These are phyloP conservation scores for Gautieria morchelliformis DNA, from an alignment of 768 basidiomycete species.

Conservation along the genomic window DNA sequence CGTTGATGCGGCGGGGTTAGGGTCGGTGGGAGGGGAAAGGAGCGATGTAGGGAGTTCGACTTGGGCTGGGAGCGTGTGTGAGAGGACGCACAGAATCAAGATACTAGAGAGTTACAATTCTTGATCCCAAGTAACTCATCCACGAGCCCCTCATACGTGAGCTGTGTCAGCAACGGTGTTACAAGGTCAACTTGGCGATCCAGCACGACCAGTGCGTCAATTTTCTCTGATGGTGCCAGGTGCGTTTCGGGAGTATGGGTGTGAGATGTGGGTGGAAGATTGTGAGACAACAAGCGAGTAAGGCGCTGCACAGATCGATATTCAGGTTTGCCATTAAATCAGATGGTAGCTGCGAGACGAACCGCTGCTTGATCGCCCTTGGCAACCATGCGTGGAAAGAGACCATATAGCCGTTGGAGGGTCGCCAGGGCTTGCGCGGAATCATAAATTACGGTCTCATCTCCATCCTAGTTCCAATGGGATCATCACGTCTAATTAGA, in stretches of 20 bases:
- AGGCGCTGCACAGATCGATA: conserved; percentile 48
- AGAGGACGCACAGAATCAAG: not conserved
- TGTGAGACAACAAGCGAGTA: conserved; percentile 57
- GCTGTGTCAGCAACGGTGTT: conserved; percentile 87
- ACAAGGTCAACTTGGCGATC: conserved; percentile 93
- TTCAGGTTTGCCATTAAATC: not conserved
- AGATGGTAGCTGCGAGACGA: not conserved
- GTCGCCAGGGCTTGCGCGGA: conserved; percentile 79
- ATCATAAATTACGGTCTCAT: conserved; percentile 83
- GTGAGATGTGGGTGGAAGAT: conserved; percentile 32
- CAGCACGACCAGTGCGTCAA: conserved; percentile 82
- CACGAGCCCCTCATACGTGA: conserved; percentile 93
- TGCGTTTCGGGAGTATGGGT: conserved; percentile 31
- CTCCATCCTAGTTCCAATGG: conserved; percentile 59
- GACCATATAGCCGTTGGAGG: conserved; percentile 76
- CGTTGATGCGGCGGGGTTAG: conserved; percentile 20
- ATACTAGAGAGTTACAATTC: conserved; percentile 53
- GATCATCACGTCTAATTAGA: not conserved
- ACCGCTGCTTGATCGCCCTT: conserved; percentile 87
- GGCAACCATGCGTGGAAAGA: conserved; percentile 84
- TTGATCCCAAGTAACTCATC: conserved; percentile 88
- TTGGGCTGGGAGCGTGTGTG: conserved; percentile 40
- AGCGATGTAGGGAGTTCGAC: conserved; percentile 72
- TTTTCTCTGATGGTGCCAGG: conserved; percentile 41
- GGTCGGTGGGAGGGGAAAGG: conserved; percentile 45